Evolutionary conservation across 2,329 filamentous ascomycete genomes (phyloP), one percentile per base, ranked within the genome.

Genomic region (Lithohypha guttulata): DNA sequence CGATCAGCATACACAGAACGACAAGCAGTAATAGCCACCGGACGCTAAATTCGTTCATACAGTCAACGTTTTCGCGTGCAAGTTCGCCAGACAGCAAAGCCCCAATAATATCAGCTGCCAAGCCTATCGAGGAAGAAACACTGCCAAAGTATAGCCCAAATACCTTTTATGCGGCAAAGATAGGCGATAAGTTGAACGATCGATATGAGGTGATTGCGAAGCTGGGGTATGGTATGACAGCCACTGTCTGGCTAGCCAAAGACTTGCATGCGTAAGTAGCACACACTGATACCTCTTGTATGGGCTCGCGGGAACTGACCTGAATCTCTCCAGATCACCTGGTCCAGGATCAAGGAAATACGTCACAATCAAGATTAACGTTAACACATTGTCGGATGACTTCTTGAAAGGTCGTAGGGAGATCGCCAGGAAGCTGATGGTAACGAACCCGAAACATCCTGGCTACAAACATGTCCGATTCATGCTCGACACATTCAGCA

Each of bases 231-330:
- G 63, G 64, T 15, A 49, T 50, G 11, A 57, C 52, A 5, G 67
- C 61, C 4, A 68, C 63, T 0, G 60, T 65, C 13, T 68, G 63
- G 62, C 53, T 68, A 10, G 61, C 61, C 4, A 55, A 53, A 21
- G 57, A 65, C 45, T 48, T 61, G 8, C 48, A 51, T 18, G 42
- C 41, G 48, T 51, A 47, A 45, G 45, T 46, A 21, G 15, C 14
- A n/a, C 11, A 4, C n/a, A n/a, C n/a, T n/a, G n/a, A n/a, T n/a
- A n/a, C n/a, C n/a, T n/a, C n/a, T n/a, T n/a, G n/a, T n/a, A n/a
- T n/a, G n/a, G n/a, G n/a, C n/a, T n/a, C n/a, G n/a, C n/a, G n/a
- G n/a, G n/a, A n/a, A n/a, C n/a, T n/a, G n/a, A n/a, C n/a, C 30
- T 33, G 8, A 13, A 18, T 21, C 25, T 18, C 13, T 30, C 20